A percentile compares a stretch with the other conserved stretches of the same genome.
Conservation (phyloP, 2,329 filamentous ascomycete species). For the Mollisiaceae sp. region DNA sequence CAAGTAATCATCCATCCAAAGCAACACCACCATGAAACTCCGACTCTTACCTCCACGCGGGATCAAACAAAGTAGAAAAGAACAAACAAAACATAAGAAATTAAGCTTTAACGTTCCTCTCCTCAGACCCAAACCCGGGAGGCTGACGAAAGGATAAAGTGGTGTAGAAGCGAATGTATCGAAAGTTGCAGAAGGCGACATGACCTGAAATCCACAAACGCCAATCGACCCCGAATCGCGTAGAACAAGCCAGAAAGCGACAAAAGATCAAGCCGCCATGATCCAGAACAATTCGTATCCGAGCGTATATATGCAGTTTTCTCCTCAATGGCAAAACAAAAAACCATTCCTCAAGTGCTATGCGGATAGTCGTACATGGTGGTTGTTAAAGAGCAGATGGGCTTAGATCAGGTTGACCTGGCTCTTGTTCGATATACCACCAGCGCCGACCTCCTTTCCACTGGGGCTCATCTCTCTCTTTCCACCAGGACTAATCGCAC, state of each 20-base stretch:
- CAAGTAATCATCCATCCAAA: background rate
- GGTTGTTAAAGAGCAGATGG: background rate
- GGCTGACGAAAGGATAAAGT: constrained; percentile 1
- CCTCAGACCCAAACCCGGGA: background rate
- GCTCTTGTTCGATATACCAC: constrained; percentile 17
- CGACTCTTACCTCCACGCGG: background rate
- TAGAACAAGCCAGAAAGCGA: background rate
- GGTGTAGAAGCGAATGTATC: constrained; percentile 4
- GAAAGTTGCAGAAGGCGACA: background rate
- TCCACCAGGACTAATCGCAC: constrained; percentile 18
- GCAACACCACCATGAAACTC: constrained; percentile 5
- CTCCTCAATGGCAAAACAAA: background rate
- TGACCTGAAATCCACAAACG: background rate
- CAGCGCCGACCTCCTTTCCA: constrained; percentile 33
- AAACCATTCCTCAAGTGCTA: background rate
- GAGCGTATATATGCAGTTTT: constrained; percentile 1
- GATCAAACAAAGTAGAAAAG: background rate
- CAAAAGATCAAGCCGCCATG: background rate
- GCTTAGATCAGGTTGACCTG: constrained; percentile 31
- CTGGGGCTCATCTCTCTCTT: constrained; percentile 39
- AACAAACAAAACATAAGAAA: constrained; percentile 9
- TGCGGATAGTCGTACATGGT: background rate
- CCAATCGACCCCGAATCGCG: background rate
- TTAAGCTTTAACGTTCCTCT: background rate
- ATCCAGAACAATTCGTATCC: constrained; percentile 1